phyloP scores from a whole-genome alignment of 805 yeast species.

The Kockiozyma suomiensis region DNA sequence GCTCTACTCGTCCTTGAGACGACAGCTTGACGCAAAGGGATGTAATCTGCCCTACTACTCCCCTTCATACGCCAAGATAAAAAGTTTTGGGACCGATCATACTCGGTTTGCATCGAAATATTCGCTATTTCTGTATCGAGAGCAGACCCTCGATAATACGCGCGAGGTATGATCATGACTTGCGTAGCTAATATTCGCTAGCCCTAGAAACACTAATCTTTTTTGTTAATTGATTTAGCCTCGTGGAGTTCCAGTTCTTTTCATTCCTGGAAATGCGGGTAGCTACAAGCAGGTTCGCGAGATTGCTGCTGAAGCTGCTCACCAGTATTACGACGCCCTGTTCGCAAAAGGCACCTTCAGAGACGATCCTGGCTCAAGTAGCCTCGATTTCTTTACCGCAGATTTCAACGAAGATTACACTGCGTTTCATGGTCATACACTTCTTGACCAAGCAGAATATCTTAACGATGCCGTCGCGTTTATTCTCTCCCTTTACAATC shows the following conservation, averaged over 20 bases:
- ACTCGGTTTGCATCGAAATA: slow-evolving; percentile 78
- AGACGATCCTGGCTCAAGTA: slow-evolving; percentile 43
- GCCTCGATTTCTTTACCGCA: slow-evolving; percentile 83
- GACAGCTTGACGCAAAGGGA: slow-evolving; percentile 35
- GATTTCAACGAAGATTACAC: slow-evolving; percentile 96
- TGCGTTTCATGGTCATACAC: slow-evolving; percentile 92
- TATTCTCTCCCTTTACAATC: slow-evolving; percentile 66
- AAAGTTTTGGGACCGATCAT: slow-evolving; percentile 68
- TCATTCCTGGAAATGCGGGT: slow-evolving; percentile 98
- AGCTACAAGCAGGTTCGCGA: slow-evolving; percentile 86
- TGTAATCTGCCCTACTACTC: slow-evolving; percentile 77
- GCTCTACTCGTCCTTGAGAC: slow-evolving; percentile 19
- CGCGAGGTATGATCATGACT: slow-evolving; percentile 18
- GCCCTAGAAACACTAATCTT: neutral
- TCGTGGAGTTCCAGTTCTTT: slow-evolving; percentile 81
- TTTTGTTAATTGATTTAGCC: slow-evolving; percentile 48
- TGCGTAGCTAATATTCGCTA: neutral
- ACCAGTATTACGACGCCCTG: slow-evolving; percentile 50
- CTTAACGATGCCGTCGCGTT: slow-evolving; percentile 82
- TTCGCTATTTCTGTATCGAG: slow-evolving; percentile 80
- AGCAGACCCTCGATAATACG: slow-evolving; percentile 53
- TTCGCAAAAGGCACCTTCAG: slow-evolving; percentile 33
- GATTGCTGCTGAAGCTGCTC: slow-evolving; percentile 78
- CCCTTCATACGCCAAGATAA: slow-evolving; percentile 77
- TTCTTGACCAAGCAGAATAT: slow-evolving; percentile 92